These are phyloP conservation scores for Oemleria cerasiformis DNA, from an alignment of 306 rosid species.

Conservation along the genomic window DNA sequence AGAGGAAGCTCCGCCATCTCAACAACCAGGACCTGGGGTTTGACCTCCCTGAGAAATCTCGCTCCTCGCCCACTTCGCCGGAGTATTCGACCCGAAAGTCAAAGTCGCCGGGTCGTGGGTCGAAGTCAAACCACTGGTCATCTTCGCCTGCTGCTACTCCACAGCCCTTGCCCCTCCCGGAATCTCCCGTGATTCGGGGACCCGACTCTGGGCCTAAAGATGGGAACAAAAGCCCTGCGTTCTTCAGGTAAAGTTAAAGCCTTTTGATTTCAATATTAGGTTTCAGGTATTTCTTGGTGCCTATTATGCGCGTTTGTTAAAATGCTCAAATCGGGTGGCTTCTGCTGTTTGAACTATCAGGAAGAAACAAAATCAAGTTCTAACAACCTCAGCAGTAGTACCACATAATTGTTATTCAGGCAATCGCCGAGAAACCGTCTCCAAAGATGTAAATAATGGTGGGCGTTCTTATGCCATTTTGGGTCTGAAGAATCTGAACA, in stretches of 20 bases:
- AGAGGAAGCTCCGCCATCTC: conserved; percentile 53
- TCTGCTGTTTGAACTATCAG: conserved; percentile 32
- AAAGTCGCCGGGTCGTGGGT: conserved; percentile 8
- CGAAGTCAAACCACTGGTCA: conserved; percentile 44
- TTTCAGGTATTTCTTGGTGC: background rate
- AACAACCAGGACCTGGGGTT: conserved; percentile 37
- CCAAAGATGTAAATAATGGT: conserved; percentile 19
- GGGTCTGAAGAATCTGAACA: conserved; percentile 33
- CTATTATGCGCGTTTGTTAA: background rate
- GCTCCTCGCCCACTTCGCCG: conserved; percentile 49
- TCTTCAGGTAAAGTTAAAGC: conserved; percentile 36
- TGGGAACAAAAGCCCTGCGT: conserved; percentile 3
- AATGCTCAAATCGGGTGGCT: conserved; percentile 4
- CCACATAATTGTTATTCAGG: conserved; percentile 23
- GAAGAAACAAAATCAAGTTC: conserved; percentile 35
- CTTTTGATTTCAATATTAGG: background rate
- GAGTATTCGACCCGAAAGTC: conserved; percentile 27
- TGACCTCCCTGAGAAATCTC: conserved; percentile 17
- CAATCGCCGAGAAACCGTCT: conserved; percentile 30
- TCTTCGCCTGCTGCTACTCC: conserved; percentile 30
- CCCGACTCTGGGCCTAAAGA: conserved; percentile 25
- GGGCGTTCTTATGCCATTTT: conserved; percentile 24
- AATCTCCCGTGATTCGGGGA: conserved; percentile 32
- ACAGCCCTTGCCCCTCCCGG: conserved; percentile 72
- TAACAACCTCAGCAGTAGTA: conserved; percentile 10